Evolutionary conservation across 331 rosid species (phyloP), one percentile per base, ranked within the genome.

Genomic region (Malus hybrid): DNA sequence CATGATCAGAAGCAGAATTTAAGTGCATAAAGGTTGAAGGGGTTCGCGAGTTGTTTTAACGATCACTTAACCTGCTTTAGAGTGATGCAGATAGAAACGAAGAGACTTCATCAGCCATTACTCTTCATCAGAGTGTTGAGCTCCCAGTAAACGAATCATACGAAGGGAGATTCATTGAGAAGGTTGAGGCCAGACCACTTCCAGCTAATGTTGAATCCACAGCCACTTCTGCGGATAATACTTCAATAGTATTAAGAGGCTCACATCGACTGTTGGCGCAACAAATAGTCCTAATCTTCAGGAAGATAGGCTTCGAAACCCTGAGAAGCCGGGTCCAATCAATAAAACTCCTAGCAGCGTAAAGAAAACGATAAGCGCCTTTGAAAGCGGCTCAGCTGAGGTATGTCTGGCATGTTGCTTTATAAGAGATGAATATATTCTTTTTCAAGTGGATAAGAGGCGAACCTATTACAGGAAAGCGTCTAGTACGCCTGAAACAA

Each of bases 281-380:
- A 70, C 34, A 34, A 80, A 63, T 73, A 70, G 76, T 60, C 70
- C 77, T 13, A 60, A 61, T 68, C 71, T 76, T 68, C 82, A 65
- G 42, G 82, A 70, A 70, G 79, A 50, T 22, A 60, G 24, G 32
- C 18, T 63, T 36, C 59, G 18, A 39, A 13, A 50, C 39, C 79
- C 79, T 15, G 71, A 82, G 69, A 77, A 67, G 81, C 72, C 42
- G 42, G 68, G 24, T 32, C 72, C 69, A 7, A 52, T 11, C 10
- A 57, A 79, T 69, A 88, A 74, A 75, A 65, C 81, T 77, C 85
- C 90, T 20, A 86, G 86, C 82, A 88, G 76, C 22, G 93, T 94
- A 60, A 86, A 60, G 88, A 86, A 83, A 69, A 89, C 88, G 91
- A 83, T 92, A 34, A 88, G 85, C 75, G 91, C 93, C 75, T 94